phyloP scores from a whole-genome alignment of 1,284 basidiomycete genomes.

The Trametes pubescens region DNA sequence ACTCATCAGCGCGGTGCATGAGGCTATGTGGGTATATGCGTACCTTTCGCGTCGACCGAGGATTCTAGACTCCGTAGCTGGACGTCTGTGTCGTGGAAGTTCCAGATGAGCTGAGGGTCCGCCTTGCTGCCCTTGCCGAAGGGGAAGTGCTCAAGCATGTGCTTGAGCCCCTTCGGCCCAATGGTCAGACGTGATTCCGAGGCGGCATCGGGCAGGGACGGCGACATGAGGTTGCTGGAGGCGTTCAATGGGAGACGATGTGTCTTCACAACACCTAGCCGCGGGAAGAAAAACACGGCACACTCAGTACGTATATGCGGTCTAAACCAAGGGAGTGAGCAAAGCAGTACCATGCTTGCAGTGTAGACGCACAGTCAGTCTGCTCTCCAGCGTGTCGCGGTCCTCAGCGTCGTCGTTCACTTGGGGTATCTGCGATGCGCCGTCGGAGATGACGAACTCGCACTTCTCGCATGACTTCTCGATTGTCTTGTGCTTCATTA shows the following conservation, averaged over 20 bases:
- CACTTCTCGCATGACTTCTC: constrained; percentile 81
- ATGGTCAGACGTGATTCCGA: constrained; percentile 73
- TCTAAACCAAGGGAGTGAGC: not conserved
- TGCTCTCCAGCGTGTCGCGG: constrained; percentile 71
- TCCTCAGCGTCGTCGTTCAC: constrained; percentile 53
- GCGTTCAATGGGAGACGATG: constrained; percentile 72
- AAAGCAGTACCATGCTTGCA: constrained; percentile 75
- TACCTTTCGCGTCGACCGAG: constrained; percentile 70
- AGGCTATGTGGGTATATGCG: constrained; percentile 15
- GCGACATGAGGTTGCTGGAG: constrained; percentile 65
- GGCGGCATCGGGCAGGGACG: constrained; percentile 59
- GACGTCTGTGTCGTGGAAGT: constrained; percentile 70
- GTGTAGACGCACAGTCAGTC: constrained; percentile 72
- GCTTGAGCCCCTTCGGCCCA: constrained; percentile 72
- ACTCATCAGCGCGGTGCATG: not conserved
- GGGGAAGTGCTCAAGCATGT: constrained; percentile 85
- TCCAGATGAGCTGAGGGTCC: constrained; percentile 82
- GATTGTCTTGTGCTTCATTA: constrained; percentile 73
- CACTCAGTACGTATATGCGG: constrained; percentile 16
- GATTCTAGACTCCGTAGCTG: constrained; percentile 73
- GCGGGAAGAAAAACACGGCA: constrained; percentile 8
- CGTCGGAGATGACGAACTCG: constrained; percentile 73
- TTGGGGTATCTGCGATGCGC: constrained; percentile 38
- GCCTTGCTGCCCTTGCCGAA: constrained; percentile 63
- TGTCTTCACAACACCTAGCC: constrained; percentile 78